Evolutionary conservation across 2,329 filamentous ascomycete species (phyloP).

Genomic region (Claviceps africana): DNA sequence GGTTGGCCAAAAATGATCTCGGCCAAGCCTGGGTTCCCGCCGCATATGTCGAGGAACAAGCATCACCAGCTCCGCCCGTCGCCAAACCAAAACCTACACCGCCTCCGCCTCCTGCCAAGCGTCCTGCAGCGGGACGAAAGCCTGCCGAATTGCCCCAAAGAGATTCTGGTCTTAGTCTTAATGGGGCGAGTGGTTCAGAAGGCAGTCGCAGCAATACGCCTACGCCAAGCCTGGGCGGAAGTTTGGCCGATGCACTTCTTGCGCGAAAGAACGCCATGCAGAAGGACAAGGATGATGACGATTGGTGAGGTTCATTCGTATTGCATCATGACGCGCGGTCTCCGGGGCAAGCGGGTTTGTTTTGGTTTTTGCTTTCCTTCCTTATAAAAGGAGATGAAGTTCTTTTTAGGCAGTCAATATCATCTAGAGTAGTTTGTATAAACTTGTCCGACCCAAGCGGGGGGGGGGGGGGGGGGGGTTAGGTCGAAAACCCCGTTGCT

Average conservation of each 20-base stretch:
- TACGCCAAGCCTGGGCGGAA: slow-evolving; percentile 56
- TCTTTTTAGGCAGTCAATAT: neutral
- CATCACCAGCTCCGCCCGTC: slow-evolving; percentile 46
- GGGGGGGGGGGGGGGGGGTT: too few relatives aligned
- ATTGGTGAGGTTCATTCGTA: slow-evolving; percentile 38
- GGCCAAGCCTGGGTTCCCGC: slow-evolving; percentile 90
- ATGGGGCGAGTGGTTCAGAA: slow-evolving; percentile 39
- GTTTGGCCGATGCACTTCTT: slow-evolving; percentile 64
- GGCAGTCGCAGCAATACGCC: slow-evolving; percentile 58
- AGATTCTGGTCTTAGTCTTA: slow-evolving; percentile 54
- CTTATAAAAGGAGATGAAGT: neutral
- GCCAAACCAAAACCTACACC: slow-evolving; percentile 52
- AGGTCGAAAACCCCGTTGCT: neutral
- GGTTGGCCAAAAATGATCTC: slow-evolving; percentile 62
- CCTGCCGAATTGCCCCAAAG: slow-evolving; percentile 54
- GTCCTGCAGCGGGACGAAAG: slow-evolving; percentile 60
- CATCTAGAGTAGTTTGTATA: neutral
- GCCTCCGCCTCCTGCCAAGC: slow-evolving; percentile 66
- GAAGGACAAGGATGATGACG: slow-evolving; percentile 52
- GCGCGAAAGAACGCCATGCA: slow-evolving; percentile 67
- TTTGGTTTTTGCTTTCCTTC: neutral
- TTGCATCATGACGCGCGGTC: neutral
- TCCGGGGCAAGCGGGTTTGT: slow-evolving; percentile 14
- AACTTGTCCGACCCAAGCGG: neutral
- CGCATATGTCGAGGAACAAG: slow-evolving; percentile 81